Evolutionary conservation across 805 yeast genomes (phyloP).

Genomic region (Myxozyma vanderwaltii): DNA sequence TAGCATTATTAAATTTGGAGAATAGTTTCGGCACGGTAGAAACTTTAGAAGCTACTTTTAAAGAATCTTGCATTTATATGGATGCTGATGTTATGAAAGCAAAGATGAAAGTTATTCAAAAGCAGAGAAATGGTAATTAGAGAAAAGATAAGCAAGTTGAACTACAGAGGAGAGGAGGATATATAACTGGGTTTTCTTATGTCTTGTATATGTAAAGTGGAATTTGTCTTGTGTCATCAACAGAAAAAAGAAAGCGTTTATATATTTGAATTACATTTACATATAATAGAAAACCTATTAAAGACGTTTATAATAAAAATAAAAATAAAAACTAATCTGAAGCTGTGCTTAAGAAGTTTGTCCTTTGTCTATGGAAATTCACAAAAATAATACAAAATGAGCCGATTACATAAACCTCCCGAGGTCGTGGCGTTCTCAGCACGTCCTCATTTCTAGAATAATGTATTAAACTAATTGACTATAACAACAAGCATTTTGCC

Average conservation of each 20-base stretch:
- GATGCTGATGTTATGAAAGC: conserved; percentile 56
- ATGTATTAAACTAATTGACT: too few relatives aligned
- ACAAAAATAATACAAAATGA: too few relatives aligned
- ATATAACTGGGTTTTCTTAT: background rate
- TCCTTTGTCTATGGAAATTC: too few relatives aligned
- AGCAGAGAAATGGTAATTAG: conserved; percentile 17
- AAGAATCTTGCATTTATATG: conserved; percentile 86
- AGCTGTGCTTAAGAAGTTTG: too few relatives aligned
- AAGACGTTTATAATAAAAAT: too few relatives aligned
- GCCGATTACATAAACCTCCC: background rate
- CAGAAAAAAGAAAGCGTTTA: too few relatives aligned
- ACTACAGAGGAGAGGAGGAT: background rate
- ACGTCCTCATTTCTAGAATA: background rate
- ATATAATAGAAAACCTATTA: too few relatives aligned
- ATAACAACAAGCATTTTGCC: too few relatives aligned
- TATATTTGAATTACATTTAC: too few relatives aligned
- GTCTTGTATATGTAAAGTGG: too few relatives aligned
- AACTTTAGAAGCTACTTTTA: conserved; percentile 75
- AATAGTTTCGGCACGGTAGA: conserved; percentile 89
- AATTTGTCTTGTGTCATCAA: too few relatives aligned
- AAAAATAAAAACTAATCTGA: too few relatives aligned
- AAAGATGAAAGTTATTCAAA: conserved; percentile 24
- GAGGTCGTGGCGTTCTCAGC: conserved; percentile 3
- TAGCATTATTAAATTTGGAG: conserved; percentile 90
- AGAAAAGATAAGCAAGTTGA: background rate